Conservation (phyloP, 192 early-diverging fungal species). For the Backusella psychrophila region DNA sequence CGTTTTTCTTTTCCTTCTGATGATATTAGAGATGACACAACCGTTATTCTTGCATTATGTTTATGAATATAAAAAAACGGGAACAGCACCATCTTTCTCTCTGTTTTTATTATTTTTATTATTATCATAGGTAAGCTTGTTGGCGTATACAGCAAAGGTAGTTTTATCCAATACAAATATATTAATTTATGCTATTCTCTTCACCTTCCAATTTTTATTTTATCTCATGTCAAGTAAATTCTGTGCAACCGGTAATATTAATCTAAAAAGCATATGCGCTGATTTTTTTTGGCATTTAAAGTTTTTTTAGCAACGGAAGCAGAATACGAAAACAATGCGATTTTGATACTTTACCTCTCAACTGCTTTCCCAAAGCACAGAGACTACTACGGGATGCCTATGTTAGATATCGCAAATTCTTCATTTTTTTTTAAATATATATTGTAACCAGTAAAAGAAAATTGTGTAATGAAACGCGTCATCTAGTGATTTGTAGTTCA, state of each 20-base stretch:
- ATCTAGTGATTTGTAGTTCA: background rate
- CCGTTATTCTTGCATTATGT: too few relatives aligned
- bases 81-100: too few relatives aligned
- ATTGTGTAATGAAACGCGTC: background rate
- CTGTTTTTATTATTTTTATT: too few relatives aligned
- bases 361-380: background rate
- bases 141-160: too few relatives aligned
- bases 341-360: background rate
- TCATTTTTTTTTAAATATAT: background rate
- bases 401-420: background rate
- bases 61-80: too few relatives aligned
- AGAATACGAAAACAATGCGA: background rate
- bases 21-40: too few relatives aligned
- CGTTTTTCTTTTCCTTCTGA: too few relatives aligned
- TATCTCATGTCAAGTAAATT: background rate
- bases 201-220: background rate
- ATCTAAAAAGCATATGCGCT: background rate
- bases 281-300: background rate
- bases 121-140: too few relatives aligned
- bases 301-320: background rate
- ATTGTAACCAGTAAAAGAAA: background rate
- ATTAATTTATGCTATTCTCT: too few relatives aligned
- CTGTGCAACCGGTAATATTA: background rate
- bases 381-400: background rate
- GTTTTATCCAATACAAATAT: too few relatives aligned